phyloP scores from a whole-genome alignment of 805 yeast species.

The Yarrowia sp. region DNA sequence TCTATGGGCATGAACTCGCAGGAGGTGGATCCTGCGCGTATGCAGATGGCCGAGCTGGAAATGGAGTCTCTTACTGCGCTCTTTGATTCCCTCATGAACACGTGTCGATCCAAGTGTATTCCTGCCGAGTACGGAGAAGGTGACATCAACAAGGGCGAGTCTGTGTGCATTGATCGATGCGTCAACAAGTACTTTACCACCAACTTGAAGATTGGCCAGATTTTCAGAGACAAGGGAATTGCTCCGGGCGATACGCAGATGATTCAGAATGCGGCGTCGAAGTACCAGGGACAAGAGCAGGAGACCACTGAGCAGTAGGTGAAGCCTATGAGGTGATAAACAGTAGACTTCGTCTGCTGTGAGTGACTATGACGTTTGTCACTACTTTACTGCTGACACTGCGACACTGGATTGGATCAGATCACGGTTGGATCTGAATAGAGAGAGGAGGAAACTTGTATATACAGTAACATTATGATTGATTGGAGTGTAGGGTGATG shows the following conservation, averaged over 20 bases:
- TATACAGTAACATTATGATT: conserved; percentile 18
- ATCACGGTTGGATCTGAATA: background rate
- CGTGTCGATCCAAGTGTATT: conserved; percentile 75
- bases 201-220: conserved; percentile 45
- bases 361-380: background rate
- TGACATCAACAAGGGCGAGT: conserved; percentile 82
- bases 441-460: conserved; percentile 9
- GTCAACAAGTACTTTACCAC: conserved; percentile 78
- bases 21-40: conserved; percentile 37
- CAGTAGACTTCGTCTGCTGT: no score
- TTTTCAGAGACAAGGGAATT: conserved; percentile 31
- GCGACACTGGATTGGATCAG: background rate
- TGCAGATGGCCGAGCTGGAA: conserved; percentile 40
- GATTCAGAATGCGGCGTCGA: conserved; percentile 3
- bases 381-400: background rate
- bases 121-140: conserved; percentile 82
- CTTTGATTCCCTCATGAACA: conserved; percentile 47
- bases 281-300: background rate
- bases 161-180: conserved; percentile 80
- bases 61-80: conserved; percentile 37
- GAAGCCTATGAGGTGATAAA: no score
- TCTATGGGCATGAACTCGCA: conserved; percentile 36
- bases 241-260: conserved; percentile 28
- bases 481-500: no score
- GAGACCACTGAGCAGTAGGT: background rate